phyloP scores from a whole-genome alignment of 495 filamentous ascomycete species.

The Aspergillus conjunctus region DNA sequence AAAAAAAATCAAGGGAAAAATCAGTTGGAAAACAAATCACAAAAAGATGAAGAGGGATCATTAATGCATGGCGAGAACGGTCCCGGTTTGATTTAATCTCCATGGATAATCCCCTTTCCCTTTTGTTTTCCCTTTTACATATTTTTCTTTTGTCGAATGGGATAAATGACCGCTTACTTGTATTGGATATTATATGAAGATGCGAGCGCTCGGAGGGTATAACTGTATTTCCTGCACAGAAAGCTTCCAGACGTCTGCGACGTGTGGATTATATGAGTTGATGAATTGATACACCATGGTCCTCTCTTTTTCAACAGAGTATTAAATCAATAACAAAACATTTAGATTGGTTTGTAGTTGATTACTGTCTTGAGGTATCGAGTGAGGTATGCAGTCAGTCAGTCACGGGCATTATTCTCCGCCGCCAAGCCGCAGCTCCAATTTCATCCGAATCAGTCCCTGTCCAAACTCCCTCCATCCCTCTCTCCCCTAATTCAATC shows the following conservation, averaged over 20 bases:
- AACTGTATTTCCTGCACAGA: conserved; percentile 28
- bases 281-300: conserved; percentile 36
- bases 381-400: background rate
- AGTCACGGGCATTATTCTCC: conserved; percentile 8
- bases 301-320: background rate
- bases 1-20: background rate
- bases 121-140: conserved; percentile 10
- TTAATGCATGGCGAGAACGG: conserved; percentile 2
- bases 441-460: conserved; percentile 14
- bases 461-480: conserved; percentile 3
- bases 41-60: background rate
- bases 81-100: conserved; percentile 9
- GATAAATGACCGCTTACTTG: conserved; percentile 20
- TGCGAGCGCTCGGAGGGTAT: conserved; percentile 21
- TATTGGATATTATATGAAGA: conserved; percentile 25
- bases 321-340: background rate
- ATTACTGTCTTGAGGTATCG: too few relatives aligned
- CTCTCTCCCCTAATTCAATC: conserved; percentile 5
- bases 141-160: conserved; percentile 17
- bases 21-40: background rate
- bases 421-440: conserved; percentile 25
- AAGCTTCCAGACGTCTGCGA: conserved; percentile 32
- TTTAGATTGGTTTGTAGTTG: too few relatives aligned
- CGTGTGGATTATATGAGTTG: conserved; percentile 34
- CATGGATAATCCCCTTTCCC: conserved; percentile 1